Evolutionary conservation across 2,329 filamentous ascomycete species (phyloP).

Genomic region (Helotiales sp.): DNA sequence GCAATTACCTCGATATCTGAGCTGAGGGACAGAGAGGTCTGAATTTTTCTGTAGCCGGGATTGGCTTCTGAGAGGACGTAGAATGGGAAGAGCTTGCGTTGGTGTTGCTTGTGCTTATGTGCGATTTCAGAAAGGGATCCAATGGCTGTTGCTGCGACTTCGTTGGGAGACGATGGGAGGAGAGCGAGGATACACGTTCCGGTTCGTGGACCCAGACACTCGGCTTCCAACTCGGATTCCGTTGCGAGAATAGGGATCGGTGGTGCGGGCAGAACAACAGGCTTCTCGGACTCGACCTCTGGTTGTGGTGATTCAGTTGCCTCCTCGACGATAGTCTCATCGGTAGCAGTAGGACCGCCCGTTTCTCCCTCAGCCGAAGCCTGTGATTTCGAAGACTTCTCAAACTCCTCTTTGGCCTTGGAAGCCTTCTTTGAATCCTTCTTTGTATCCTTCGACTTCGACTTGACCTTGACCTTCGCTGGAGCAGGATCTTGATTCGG

Average conservation of each 20-base stretch:
- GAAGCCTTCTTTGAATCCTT: conserved; percentile 44
- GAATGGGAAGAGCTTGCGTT: conserved; percentile 80
- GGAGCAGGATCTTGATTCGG: conserved; percentile 80
- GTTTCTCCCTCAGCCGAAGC: conserved; percentile 54
- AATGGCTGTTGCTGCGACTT: conserved; percentile 57
- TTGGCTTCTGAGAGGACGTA: conserved; percentile 73
- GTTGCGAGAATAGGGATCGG: conserved; percentile 70
- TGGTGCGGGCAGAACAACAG: conserved; percentile 55
- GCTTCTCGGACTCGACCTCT: conserved; percentile 47
- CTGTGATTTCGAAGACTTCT: conserved; percentile 56
- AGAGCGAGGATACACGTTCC: conserved; percentile 84
- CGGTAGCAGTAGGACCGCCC: conserved; percentile 53
- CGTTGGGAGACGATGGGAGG: conserved; percentile 54
- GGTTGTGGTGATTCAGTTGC: conserved; percentile 55
- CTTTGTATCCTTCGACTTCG: conserved; percentile 40
- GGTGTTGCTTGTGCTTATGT: conserved; percentile 71
- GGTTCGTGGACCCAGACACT: conserved; percentile 77
- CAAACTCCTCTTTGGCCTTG: conserved; percentile 52
- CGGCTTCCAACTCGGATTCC: conserved; percentile 65
- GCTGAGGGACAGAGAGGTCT: conserved; percentile 65
- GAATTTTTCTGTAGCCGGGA: conserved; percentile 58
- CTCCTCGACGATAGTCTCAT: conserved; percentile 54
- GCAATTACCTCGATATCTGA: conserved; percentile 75
- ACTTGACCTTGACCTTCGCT: conserved; percentile 48
- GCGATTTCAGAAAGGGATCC: conserved; percentile 72